Evolutionary conservation across 179 eudicot species (phyloP).

Genomic region (Spergularia azorica): DNA sequence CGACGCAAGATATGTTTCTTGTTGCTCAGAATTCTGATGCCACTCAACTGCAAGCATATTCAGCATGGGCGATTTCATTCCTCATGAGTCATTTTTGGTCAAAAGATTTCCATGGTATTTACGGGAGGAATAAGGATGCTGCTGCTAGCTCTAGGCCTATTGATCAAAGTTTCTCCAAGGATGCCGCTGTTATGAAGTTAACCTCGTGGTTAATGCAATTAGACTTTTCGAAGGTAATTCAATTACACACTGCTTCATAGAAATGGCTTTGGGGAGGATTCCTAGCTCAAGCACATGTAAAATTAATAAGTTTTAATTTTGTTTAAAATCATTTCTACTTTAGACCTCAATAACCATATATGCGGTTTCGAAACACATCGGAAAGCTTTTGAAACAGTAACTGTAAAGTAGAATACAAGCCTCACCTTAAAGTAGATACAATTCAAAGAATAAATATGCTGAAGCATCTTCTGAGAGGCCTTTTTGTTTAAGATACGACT

Average conservation of each 20-base stretch:
- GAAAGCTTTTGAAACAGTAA: too few relatives aligned
- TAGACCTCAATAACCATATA: too few relatives aligned
- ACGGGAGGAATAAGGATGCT: conserved; percentile 29
- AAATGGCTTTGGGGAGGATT: background rate
- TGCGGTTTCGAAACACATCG: too few relatives aligned
- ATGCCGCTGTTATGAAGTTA: conserved; percentile 67
- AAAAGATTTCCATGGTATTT: conserved; percentile 37
- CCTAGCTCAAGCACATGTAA: background rate
- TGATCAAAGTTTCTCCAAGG: conserved; percentile 57
- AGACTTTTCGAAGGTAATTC: conserved; percentile 51
- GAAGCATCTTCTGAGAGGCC: too few relatives aligned
- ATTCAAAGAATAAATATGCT: too few relatives aligned
- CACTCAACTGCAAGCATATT: conserved; percentile 65
- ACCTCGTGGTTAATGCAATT: conserved; percentile 76
- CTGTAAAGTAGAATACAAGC: too few relatives aligned
- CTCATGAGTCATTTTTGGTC: conserved; percentile 57
- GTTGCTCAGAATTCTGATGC: conserved; percentile 73
- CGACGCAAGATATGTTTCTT: conserved; percentile 85
- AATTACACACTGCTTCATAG: conserved; percentile 4
- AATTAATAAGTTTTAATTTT: background rate
- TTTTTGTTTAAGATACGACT: too few relatives aligned
- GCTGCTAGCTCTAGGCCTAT: conserved; percentile 32
- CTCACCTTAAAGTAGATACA: too few relatives aligned
- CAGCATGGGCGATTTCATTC: conserved; percentile 87
- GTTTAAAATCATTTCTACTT: too few relatives aligned